Conservation (phyloP, 2,329 filamentous ascomycete species). For the Scortechinia acanthostroma region DNA sequence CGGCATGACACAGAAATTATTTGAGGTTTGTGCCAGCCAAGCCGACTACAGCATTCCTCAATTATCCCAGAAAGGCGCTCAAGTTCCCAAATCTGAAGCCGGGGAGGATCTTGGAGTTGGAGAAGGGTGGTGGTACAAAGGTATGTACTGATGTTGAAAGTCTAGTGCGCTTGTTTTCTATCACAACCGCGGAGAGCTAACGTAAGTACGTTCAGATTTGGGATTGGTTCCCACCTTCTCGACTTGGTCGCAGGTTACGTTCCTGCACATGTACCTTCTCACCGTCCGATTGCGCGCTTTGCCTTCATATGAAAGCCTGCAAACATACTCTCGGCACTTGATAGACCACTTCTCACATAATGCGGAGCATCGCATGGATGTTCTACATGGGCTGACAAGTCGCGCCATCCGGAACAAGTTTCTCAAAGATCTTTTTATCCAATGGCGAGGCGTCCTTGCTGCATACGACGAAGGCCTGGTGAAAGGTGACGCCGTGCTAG, state of each 20-base stretch:
- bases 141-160: constrained; percentile 31
- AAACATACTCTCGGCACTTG: constrained; percentile 56
- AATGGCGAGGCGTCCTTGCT: constrained; percentile 57
- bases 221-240: constrained; percentile 55
- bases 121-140: constrained; percentile 55
- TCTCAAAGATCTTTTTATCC: constrained; percentile 56
- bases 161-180: no score
- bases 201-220: constrained; percentile 30
- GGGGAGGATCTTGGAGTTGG: constrained; percentile 56
- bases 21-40: constrained; percentile 47
- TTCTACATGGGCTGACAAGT: constrained; percentile 36
- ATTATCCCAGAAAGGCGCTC: constrained; percentile 35
- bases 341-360: constrained; percentile 59
- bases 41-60: constrained; percentile 54
- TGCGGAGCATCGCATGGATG: constrained; percentile 45
- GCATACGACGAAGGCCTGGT: constrained; percentile 46
- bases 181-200: background rate
- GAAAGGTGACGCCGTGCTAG: constrained; percentile 41
- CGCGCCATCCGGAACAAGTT: constrained; percentile 7
- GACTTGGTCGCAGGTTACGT: constrained; percentile 61
- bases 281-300: constrained; percentile 52
- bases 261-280: constrained; percentile 64
- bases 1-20: constrained; percentile 51
- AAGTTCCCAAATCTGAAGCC: constrained; percentile 42
- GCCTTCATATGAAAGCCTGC: constrained; percentile 37